Base-by-base conservation (phyloP, 352 stramenopile genomes). In the Globisporangium ultimum region DNA sequence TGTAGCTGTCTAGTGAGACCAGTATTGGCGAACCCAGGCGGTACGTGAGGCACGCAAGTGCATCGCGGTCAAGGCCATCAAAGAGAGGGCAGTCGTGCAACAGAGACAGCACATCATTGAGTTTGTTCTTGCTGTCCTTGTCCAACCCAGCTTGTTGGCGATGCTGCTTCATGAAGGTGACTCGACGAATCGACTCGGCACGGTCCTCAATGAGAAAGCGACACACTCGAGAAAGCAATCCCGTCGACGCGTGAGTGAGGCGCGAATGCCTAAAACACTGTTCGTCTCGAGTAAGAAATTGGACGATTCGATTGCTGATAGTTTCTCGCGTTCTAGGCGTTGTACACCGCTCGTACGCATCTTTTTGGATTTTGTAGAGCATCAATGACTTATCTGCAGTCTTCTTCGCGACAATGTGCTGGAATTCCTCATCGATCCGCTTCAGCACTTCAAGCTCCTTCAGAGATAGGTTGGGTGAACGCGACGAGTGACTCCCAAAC, bases 181-280 rank as follows among this genome's bases (percentile, higher is more conserved):
- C 66, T 18, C 66, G 69, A 32, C 69, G 69, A 48, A 74, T 60
- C 15, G 67, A 54, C 21, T 76, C 69, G 14, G 66, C 69, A n/a
- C 66, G 69, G 48, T 74, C 66, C 34, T 76, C 69, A 14, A 74
- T 47, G 1, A 74, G 49, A 36, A 74, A 47, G 20, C 69, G 64
- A 5, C 61, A 58, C 15, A 63, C 32, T 15, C 66, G 43, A 20
- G 61, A 61, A 7, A 74, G 47, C 20, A 74, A 28, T 1, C 45
- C 55, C 24, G 42, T 64, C 0, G 66, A 67, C 9, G 59, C 21
- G 28, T 51, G 65, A 9, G 49, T 38, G 20, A 49, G 58, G 2
- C 36, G 51, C 22, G 18, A n/a, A 36, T 64, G 51, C 14, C 42
- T 42, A 20, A 42, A 43, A 10, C 15, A 46, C 4, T 53, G 36